Evolutionary conservation across 257 asterid species (phyloP).

Genomic region (Echites panduratus): DNA sequence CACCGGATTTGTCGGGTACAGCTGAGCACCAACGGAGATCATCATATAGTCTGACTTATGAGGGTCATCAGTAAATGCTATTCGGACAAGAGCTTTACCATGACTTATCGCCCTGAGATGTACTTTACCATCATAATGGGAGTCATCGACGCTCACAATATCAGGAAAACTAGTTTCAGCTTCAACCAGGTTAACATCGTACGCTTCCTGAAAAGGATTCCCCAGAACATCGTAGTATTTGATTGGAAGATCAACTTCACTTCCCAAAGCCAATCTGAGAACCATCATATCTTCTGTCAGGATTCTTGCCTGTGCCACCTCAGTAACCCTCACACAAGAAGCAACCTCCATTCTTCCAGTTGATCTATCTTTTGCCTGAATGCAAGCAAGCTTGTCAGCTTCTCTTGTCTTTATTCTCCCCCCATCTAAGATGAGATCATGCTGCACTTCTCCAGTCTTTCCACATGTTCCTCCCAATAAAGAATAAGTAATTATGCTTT

Average conservation of each 20-base stretch:
- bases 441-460: slow-evolving; percentile 35
- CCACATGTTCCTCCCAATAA: slow-evolving; percentile 41
- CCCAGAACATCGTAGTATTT: slow-evolving; percentile 65
- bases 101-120: slow-evolving; percentile 44
- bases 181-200: slow-evolving; percentile 46
- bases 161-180: slow-evolving; percentile 69
- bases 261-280: slow-evolving; percentile 54
- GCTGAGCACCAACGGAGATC: slow-evolving; percentile 63
- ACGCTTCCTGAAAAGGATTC: slow-evolving; percentile 74
- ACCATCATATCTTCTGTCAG: slow-evolving; percentile 40
- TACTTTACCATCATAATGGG: slow-evolving; percentile 36
- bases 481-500: slow-evolving; percentile 58
- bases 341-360: slow-evolving; percentile 83
- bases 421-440: slow-evolving; percentile 55
- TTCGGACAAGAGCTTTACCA: slow-evolving; percentile 65
- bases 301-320: slow-evolving; percentile 71
- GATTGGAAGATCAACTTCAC: slow-evolving; percentile 54
- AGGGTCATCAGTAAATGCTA: slow-evolving; percentile 44
- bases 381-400: slow-evolving; percentile 61
- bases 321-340: slow-evolving; percentile 75
- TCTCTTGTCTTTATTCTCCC: slow-evolving; percentile 57
- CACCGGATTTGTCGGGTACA: slow-evolving; percentile 66
- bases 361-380: slow-evolving; percentile 67
- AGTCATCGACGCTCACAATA: slow-evolving; percentile 43
- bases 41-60: slow-evolving; percentile 55